A percentile compares a stretch with the other conserved stretches of the same genome.
Evolutionary conservation across 768 basidiomycete species (phyloP).

Genomic region (Pleurotus salmoneostramineus): DNA sequence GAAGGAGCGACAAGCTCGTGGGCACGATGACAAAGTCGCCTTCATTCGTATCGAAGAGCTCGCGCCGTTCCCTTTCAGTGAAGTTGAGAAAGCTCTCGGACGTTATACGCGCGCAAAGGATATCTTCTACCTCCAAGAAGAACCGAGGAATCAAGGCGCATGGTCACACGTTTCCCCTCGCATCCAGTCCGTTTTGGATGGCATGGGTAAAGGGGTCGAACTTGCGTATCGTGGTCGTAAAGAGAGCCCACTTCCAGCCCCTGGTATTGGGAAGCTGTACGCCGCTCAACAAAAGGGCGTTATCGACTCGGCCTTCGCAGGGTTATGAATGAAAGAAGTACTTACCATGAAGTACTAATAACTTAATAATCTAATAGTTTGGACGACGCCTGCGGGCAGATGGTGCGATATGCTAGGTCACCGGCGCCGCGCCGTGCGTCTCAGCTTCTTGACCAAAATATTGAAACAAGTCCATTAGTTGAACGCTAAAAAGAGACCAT

Average conservation of each 20-base stretch:
- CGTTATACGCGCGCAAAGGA: conserved; percentile 40
- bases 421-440: no score
- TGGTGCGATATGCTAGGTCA: no score
- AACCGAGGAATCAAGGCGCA: conserved; percentile 84
- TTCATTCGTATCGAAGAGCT: conserved; percentile 83
- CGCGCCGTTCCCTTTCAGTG: conserved; percentile 78
- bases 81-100: conserved; percentile 40
- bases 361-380: no score
- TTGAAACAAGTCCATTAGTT: no score
- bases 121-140: conserved; percentile 78
- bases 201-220: conserved; percentile 20
- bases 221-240: conserved; percentile 57
- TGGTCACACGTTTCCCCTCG: conserved; percentile 64
- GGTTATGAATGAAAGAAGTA: conserved; percentile 21
- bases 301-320: conserved; percentile 53
- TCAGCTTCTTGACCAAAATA: no score
- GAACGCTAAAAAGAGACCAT: no score
- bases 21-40: conserved; percentile 49
- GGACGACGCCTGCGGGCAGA: no score
- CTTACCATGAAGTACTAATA: no score
- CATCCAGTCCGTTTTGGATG: conserved; percentile 46
- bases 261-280: conserved; percentile 72
- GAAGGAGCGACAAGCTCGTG: conserved; percentile 56
- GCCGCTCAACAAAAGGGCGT: conserved; percentile 59
- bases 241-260: conserved; percentile 72